Evolutionary conservation across 2,329 filamentous ascomycete genomes (phyloP).

Genomic region (Akanthomyces dipterigenus): DNA sequence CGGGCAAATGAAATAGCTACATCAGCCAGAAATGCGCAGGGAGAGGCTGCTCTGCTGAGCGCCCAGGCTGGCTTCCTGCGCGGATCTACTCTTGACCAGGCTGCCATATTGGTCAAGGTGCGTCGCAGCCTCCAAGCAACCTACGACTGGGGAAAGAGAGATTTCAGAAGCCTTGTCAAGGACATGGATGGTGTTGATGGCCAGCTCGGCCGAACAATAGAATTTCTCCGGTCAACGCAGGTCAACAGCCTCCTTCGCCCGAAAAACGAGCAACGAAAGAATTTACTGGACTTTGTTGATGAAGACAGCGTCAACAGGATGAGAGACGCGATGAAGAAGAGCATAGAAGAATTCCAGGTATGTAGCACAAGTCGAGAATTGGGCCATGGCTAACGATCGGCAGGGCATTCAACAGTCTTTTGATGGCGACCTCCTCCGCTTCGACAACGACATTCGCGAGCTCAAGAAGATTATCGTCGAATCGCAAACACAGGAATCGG

Average conservation of each 20-base stretch:
- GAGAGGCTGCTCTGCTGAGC: constrained; percentile 68
- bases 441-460: constrained; percentile 65
- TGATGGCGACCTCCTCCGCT: constrained; percentile 65
- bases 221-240: constrained; percentile 53
- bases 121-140: constrained; percentile 45
- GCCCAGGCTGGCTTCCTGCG: constrained; percentile 64
- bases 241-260: constrained; percentile 61
- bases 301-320: constrained; percentile 61
- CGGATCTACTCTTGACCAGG: constrained; percentile 52
- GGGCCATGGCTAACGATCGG: not conserved
- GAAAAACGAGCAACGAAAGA: constrained; percentile 50
- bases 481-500: constrained; percentile 26
- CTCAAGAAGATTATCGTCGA: constrained; percentile 53
- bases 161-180: constrained; percentile 56
- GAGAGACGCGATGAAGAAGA: constrained; percentile 59
- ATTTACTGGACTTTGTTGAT: constrained; percentile 70
- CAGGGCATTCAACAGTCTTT: constrained; percentile 63
- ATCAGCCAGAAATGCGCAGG: constrained; percentile 65
- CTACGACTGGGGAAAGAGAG: constrained; percentile 50
- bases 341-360: constrained; percentile 65
- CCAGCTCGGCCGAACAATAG: constrained; percentile 60
- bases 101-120: constrained; percentile 44
- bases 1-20: constrained; percentile 83
- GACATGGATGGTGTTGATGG: constrained; percentile 61
- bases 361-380: constrained; percentile 15